A percentile compares a stretch with the other conserved stretches of the same genome.
Conservation (phyloP, 371 early-diverging fungal genomes). For the Mucor sp. region DNA sequence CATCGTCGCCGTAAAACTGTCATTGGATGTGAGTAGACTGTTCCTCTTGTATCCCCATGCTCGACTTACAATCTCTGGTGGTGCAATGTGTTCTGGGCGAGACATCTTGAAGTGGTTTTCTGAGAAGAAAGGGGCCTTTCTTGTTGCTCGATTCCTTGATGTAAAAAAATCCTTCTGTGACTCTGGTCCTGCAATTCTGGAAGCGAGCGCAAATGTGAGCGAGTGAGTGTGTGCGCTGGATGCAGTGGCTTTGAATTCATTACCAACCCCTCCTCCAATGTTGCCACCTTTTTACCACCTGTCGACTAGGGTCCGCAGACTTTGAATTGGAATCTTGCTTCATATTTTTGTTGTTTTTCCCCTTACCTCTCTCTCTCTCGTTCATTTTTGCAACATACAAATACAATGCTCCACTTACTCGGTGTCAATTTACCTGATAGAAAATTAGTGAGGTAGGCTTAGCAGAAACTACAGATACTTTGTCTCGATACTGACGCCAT, state of each 20-base stretch:
- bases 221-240: neutral
- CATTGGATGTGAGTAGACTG: constrained; percentile 24
- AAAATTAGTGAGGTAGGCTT: constrained; percentile 69
- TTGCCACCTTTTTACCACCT: neutral
- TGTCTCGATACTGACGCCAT: neutral
- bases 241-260: constrained; percentile 23
- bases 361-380: neutral
- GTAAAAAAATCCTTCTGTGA: constrained; percentile 16
- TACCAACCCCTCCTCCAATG: neutral
- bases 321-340: neutral
- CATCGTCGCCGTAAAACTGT: constrained; percentile 85
- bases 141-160: neutral
- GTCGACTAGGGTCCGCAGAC: constrained; percentile 7
- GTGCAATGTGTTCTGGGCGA: constrained; percentile 94
- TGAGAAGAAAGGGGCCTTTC: neutral
- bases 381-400: neutral
- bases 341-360: neutral
- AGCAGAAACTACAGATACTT: neutral
- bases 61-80: constrained; percentile 89
- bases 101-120: constrained; percentile 60
- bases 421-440: constrained; percentile 94
- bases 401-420: constrained; percentile 81
- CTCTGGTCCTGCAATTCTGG: constrained; percentile 19
- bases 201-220: neutral
- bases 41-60: neutral